phyloP scores from a whole-genome alignment of 2,329 filamentous ascomycete genomes.

The Emergomyces pasteurianus region DNA sequence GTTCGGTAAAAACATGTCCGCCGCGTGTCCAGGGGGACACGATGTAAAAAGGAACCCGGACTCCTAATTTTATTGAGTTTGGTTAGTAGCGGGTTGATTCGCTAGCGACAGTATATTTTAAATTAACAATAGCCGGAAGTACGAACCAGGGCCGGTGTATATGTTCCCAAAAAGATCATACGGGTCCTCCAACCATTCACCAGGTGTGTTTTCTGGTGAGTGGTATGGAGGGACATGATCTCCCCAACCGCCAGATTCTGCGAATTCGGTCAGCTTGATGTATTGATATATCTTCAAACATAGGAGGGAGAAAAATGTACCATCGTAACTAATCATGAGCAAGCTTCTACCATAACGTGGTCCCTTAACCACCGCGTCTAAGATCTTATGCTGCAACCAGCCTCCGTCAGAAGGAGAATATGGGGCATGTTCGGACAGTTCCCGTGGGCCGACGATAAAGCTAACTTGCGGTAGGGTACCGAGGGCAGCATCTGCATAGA shows the following conservation, averaged over 20 bases:
- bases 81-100: background rate
- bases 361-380: slow-evolving; percentile 39
- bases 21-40: slow-evolving; percentile 46
- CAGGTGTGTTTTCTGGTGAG: slow-evolving; percentile 37
- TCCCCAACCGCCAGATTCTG: slow-evolving; percentile 44
- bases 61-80: slow-evolving; percentile 20
- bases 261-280: background rate
- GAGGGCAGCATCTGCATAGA: slow-evolving; percentile 39
- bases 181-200: slow-evolving; percentile 42
- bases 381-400: slow-evolving; percentile 43
- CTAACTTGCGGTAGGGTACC: slow-evolving; percentile 42
- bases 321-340: slow-evolving; percentile 41
- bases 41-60: slow-evolving; percentile 44
- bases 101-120: background rate
- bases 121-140: background rate
- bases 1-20: slow-evolving; percentile 43
- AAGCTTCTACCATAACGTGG: slow-evolving; percentile 39
- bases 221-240: slow-evolving; percentile 44
- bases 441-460: slow-evolving; percentile 39
- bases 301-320: slow-evolving; percentile 12
- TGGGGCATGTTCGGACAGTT: slow-evolving; percentile 44
- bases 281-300: background rate
- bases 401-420: slow-evolving; percentile 43
- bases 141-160: slow-evolving; percentile 30
- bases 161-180: slow-evolving; percentile 31